These are phyloP conservation scores for Aegilops longissima DNA, from an alignment of 176 grass and related monocot species.

Conservation along the genomic window DNA sequence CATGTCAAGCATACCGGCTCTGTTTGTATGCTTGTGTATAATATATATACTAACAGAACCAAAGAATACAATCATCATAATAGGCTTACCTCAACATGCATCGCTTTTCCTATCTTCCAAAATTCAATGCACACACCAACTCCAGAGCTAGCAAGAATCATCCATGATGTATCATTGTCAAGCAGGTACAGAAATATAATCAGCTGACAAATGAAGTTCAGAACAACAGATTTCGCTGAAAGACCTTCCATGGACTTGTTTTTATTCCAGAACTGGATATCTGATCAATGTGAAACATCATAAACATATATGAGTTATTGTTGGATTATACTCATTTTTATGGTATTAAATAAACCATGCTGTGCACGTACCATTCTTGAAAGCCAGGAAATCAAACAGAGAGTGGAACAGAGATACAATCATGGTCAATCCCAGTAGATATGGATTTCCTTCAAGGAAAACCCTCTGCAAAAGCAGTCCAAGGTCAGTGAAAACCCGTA, in stretches of 20 bases:
- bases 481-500: slow-evolving; percentile 14
- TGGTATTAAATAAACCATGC: not conserved
- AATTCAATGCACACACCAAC: slow-evolving; percentile 98
- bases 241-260: slow-evolving; percentile 99
- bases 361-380: slow-evolving; percentile 83
- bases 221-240: slow-evolving; percentile 97
- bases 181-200: slow-evolving; percentile 93
- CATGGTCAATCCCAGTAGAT: slow-evolving; percentile 80
- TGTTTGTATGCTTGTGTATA: not conserved
- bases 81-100: slow-evolving; percentile 83
- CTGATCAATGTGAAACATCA: slow-evolving; percentile 41
- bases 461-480: slow-evolving; percentile 62
- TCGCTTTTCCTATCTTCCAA: slow-evolving; percentile 99
- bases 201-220: slow-evolving; percentile 92
- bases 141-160: slow-evolving; percentile 97
- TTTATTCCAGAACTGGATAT: slow-evolving; percentile 99
- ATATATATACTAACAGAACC: not conserved
- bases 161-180: slow-evolving; percentile 99
- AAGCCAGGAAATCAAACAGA: slow-evolving; percentile 98
- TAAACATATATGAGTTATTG: not conserved
- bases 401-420: slow-evolving; percentile 89
- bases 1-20: not conserved
- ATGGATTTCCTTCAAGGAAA: slow-evolving; percentile 98
- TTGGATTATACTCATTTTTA: slow-evolving; percentile 13
- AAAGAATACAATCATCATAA: not conserved